Percentiles rank a stretch among this genome's conserved stretches.
Evolutionary conservation across 805 yeast species (phyloP).

Genomic region (Kodamaea neixiangensis): DNA sequence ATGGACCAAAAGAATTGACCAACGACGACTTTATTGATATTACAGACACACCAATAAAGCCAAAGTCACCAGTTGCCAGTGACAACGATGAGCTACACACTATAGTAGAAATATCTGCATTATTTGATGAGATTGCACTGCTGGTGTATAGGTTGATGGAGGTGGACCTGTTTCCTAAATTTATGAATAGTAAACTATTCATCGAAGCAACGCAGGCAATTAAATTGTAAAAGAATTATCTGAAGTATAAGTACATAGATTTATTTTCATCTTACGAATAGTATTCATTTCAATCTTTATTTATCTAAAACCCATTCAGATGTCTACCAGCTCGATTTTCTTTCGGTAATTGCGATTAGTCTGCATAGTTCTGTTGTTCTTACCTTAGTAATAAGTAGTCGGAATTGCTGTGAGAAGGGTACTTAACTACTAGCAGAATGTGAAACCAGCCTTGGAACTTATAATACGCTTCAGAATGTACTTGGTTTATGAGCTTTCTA

Average conservation of each 20-base stretch:
- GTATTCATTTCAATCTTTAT: not conserved
- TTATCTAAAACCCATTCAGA: no score
- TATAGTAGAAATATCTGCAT: constrained; percentile 21
- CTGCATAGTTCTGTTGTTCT: no score
- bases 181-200: constrained; percentile 32
- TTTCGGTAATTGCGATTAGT: no score
- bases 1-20: not conserved
- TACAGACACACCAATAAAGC: not conserved
- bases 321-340: no score
- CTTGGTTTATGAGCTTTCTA: no score
- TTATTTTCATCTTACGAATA: no score
- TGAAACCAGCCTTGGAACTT: no score
- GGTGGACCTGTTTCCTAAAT: constrained; percentile 72
- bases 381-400: no score
- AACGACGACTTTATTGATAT: not conserved
- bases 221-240: not conserved
- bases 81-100: not conserved
- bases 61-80: not conserved
- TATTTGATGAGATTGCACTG: constrained; percentile 50
- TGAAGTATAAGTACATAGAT: no score
- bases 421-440: no score
- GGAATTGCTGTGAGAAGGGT: no score
- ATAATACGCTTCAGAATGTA: no score
- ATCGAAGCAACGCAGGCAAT: not conserved
- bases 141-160: constrained; percentile 64